Evolutionary conservation across 1,284 basidiomycete species (phyloP), one percentile per base, ranked within the genome.

Genomic region (Sporisorium reilianum): DNA sequence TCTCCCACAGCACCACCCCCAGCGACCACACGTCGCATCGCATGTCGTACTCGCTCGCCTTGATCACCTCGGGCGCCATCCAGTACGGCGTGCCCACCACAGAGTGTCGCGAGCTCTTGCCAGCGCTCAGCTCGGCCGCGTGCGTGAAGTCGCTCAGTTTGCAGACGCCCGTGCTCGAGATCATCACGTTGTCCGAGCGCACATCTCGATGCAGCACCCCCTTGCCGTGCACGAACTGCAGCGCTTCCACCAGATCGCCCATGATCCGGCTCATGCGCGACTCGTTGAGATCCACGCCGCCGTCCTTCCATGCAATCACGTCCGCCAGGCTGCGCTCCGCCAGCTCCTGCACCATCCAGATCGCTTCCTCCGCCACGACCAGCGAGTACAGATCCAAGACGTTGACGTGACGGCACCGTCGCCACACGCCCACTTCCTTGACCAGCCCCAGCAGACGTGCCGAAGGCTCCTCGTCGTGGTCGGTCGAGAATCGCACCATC

Each of bases 11-110:
- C 34, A 78, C 68, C 18, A 76, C 77, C 23, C 80, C 80, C 1
- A 81, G 52, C 52, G 73, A 74, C 80, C 80, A 81, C 18, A 81
- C 64, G 45, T 81, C 80, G 50, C 72, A 76, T 10, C 68, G 64
- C 40, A 58, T 46, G 30, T 72, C 79, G 65, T 81, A 81, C 18
- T 55, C 54, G 54, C 75, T 54, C 5, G 75, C 77, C 44, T 66
- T 75, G 52, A 80, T 74, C 67, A 81, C 76, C 44, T 81, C 80
- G n/a, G 80, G 80, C 32, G 78, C 75, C 80, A 81, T 81, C 78
- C 78, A 81, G 65, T 81, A 80, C 46, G 80, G 71, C 46, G 79
- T 80, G 2, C 79, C 79, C 6, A 80, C 63, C 22, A 80, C 75
- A 30, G 68, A 74, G n/a, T 60, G 59, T n/a, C 73, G 60, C 51